A percentile compares a stretch with the other conserved stretches of the same genome.
Evolutionary conservation across 1,139 yeast genomes (phyloP).

Genomic region (Candida sp.): DNA sequence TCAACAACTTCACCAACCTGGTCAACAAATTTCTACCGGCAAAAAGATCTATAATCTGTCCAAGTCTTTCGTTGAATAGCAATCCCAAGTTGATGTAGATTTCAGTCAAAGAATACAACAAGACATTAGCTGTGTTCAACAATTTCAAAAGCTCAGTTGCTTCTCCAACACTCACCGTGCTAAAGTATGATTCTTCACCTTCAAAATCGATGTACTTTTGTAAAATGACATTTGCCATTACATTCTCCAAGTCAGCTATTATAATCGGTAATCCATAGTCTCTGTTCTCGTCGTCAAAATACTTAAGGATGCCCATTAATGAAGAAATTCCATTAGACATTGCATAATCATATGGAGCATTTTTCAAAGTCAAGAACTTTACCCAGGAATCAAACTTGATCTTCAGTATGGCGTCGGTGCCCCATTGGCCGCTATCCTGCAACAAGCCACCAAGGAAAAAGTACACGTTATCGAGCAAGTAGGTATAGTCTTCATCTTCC

Average conservation of each 20-base stretch:
- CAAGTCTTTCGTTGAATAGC: constrained; percentile 51
- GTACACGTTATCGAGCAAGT: constrained; percentile 50
- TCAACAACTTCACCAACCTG: constrained; percentile 47
- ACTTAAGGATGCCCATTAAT: constrained; percentile 55
- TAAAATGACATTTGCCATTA: constrained; percentile 18
- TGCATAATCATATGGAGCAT: constrained; percentile 65
- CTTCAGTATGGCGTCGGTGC: constrained; percentile 38
- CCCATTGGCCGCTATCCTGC: constrained; percentile 56
- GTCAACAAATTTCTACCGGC: constrained; percentile 26
- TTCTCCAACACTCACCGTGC: constrained; percentile 27
- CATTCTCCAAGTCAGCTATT: constrained; percentile 17
- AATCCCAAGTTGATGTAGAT: constrained; percentile 57
- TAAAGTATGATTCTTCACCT: constrained; percentile 28
- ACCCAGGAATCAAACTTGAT: constrained; percentile 51
- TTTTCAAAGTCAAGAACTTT: constrained; percentile 42
- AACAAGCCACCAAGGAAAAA: constrained; percentile 51
- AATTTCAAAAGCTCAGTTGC: constrained; percentile 37
- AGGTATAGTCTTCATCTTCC: constrained; percentile 52
- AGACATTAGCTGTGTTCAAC: constrained; percentile 36
- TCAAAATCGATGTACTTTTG: constrained; percentile 22
- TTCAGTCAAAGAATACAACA: constrained; percentile 53
- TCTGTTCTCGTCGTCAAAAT: constrained; percentile 59
- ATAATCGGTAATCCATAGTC: constrained; percentile 49
- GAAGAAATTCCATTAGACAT: constrained; percentile 59
- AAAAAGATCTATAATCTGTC: constrained; percentile 50